Base-by-base conservation (phyloP, 371 early-diverging fungal genomes). In the Entomophthora muscae region DNA sequence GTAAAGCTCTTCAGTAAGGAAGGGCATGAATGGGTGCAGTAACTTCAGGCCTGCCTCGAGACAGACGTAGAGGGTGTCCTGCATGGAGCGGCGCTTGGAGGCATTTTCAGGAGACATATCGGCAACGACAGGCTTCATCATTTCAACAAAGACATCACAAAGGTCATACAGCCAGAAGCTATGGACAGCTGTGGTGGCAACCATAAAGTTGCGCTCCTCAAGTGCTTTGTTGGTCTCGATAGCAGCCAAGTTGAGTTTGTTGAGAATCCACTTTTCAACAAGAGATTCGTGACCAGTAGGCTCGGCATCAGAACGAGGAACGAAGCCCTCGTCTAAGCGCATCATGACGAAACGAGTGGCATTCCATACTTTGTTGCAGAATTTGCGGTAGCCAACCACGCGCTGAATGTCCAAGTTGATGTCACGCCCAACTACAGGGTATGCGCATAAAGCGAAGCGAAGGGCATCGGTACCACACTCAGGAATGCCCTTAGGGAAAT, bases 351-450 rank as follows among this genome's bases (percentile, higher is more conserved):
- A 93, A 66, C 88, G 84, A 58, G 93, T 92, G 3, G 95, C 98
- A 75, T 99, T 98, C 98, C 98, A 99, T 51, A 99, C 76, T 83
- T 99, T 99, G 83, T 99, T 99, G 78, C 98, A 98, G 84, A 98
- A 97, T 78, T 95, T 94, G 75, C 98, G 86, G 78, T 98, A 98
- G 53, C 99, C 98, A 67, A 93, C 95, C 23, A 99, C 95, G 71
- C 96, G 91, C 64, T 85, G 66, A 61, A 99, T 91, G 77, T 98
- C 94, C 66, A 99, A 74, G 74, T 98, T 98, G 70, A 99, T 91
- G 71, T 97, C 96, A 66, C 91, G 88, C 42, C 93, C 91, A 54
- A 76, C 83, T 5, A 91, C 84, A 7, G 92, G 88, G 78, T 95
- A 98, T 21, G 91, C 84, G 63, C 95, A 86, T 58, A 99, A 81